Percentiles rank a stretch among this genome's conserved stretches.
Conservation (phyloP, 2,329 filamentous ascomycete species). For the Scedosporium boydii region DNA sequence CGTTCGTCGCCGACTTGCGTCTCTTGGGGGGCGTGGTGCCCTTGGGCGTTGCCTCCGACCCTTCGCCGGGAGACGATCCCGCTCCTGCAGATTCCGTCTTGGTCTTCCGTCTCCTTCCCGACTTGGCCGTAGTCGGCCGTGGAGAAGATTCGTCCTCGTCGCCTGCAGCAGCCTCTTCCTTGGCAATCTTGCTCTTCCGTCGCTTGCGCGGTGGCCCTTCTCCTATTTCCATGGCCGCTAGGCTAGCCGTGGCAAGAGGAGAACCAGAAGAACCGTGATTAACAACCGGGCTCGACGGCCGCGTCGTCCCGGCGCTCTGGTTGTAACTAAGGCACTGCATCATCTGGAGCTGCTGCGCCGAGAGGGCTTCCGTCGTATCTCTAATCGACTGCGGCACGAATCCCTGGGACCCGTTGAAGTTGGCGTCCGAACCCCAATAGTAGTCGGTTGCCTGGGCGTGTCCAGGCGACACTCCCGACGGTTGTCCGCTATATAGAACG, state of each 20-base stretch:
- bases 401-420: constrained; percentile 47
- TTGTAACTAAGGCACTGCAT: constrained; percentile 48
- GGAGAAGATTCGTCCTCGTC: constrained; percentile 7
- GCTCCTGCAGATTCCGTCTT: background rate
- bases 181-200: constrained; percentile 43
- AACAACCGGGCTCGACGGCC: constrained; percentile 42
- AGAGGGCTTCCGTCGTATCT: constrained; percentile 48
- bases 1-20: constrained; percentile 32
- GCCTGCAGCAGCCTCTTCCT: constrained; percentile 19
- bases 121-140: background rate
- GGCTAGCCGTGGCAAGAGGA: background rate
- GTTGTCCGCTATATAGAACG: background rate
- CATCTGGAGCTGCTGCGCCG: constrained; percentile 43
- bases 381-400: constrained; percentile 48
- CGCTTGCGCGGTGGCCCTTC: constrained; percentile 39
- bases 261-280: background rate
- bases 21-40: constrained; percentile 28
- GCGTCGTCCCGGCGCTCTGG: constrained; percentile 49
- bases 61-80: background rate
- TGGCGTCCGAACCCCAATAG: constrained; percentile 61
- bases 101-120: background rate
- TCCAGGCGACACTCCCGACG: background rate
- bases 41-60: background rate
- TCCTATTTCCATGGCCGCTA: constrained; percentile 12
- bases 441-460: constrained; percentile 23